Conservation (phyloP, 306 rosid genomes). For the Astragalus membranaceus region DNA sequence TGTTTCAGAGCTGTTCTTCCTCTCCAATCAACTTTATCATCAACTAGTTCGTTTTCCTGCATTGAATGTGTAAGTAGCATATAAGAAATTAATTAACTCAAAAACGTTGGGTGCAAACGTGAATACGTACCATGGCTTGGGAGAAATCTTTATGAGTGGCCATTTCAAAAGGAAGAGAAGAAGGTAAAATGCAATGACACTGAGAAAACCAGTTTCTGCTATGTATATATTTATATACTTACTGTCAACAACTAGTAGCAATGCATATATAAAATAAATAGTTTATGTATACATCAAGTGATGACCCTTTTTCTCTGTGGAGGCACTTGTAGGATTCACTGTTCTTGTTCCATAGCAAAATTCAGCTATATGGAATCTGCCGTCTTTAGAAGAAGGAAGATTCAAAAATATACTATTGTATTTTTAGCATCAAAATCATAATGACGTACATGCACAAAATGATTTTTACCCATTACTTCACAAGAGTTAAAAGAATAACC, state of each 20-base stretch:
- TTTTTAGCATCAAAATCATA: not conserved
- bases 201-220: constrained; percentile 7
- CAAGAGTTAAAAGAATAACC: not conserved
- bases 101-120: not conserved
- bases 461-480: not conserved
- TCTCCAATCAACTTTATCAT: constrained; percentile 81
- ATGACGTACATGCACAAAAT: not conserved
- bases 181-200: not conserved
- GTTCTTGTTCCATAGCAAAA: constrained; percentile 23
- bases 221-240: not conserved
- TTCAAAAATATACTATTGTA: not conserved
- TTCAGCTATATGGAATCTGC: constrained; percentile 14
- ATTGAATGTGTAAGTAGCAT: not conserved
- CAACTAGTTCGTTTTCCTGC: constrained; percentile 35
- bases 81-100: not conserved
- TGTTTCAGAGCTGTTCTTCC: constrained; percentile 64
- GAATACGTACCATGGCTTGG: constrained; percentile 27
- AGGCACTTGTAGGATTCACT: not conserved
- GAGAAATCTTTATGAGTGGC: not conserved
- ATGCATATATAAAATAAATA: not conserved
- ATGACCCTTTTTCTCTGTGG: constrained; percentile 17
- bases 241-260: not conserved
- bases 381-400: constrained; percentile 26
- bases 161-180: constrained; percentile 10
- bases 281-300: not conserved